Conservation (phyloP, 2,329 filamentous ascomycete genomes). For the Knoxdaviesia capensis region DNA sequence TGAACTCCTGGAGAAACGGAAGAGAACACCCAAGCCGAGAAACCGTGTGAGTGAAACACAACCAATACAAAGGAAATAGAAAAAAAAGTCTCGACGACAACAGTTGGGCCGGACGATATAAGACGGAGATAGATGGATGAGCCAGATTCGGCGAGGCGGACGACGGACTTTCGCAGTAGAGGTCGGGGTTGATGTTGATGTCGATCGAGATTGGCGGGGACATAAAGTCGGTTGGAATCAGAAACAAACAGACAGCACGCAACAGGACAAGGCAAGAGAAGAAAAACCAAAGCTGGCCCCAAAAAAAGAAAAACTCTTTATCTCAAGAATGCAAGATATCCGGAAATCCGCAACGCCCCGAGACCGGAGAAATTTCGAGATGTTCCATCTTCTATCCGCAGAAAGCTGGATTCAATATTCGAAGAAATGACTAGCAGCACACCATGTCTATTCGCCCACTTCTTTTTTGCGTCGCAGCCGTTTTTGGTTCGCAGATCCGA, state of each 20-base stretch:
- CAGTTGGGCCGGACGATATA: too few species aligned
- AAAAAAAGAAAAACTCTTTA: conserved; percentile 1
- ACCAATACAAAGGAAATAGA: too few species aligned
- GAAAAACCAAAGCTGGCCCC: conserved; percentile 24
- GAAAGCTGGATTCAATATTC: conserved; percentile 18
- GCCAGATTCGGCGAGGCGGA: too few species aligned
- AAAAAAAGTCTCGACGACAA: too few species aligned
- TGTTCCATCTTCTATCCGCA: conserved; percentile 57
- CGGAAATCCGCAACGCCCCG: conserved; percentile 44
- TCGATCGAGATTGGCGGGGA: too few species aligned
- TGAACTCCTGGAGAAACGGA: too few species aligned
- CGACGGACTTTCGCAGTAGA: too few species aligned
- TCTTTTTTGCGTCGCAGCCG: conserved; percentile 15
- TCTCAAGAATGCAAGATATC: conserved; percentile 58
- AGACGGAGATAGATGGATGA: too few species aligned
- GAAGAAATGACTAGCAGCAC: conserved; percentile 15
- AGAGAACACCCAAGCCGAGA: too few species aligned
- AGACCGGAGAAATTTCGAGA: conserved; percentile 34
- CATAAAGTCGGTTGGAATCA: not conserved
- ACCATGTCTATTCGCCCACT: conserved; percentile 26
- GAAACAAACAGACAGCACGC: conserved; percentile 2
- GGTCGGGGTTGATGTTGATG: too few species aligned
- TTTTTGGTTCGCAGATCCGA: conserved; percentile 30
- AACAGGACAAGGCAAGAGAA: conserved; percentile 8
- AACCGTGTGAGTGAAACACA: too few species aligned